Conservation (phyloP, 1,139 yeast genomes). For the Candida mesenterica region DNA sequence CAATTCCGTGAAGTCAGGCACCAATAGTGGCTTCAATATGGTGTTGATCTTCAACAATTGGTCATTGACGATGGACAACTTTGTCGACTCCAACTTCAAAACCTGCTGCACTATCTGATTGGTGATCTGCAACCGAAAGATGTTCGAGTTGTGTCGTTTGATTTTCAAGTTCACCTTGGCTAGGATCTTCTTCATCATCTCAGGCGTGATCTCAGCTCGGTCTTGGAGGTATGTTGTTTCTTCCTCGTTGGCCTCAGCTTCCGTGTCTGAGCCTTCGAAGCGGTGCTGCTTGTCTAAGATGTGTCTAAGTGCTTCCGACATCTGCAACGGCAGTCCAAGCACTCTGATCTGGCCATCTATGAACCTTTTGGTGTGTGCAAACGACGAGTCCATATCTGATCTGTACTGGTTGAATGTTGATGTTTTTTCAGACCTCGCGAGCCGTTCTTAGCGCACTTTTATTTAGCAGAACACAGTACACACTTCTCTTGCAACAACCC, state of each 20-base stretch:
- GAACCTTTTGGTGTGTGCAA: slow-evolving; percentile 30
- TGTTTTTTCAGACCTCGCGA: too few species aligned
- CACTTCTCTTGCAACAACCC: too few species aligned
- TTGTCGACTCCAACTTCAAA: slow-evolving; percentile 31
- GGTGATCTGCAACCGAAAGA: slow-evolving; percentile 31
- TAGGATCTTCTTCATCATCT: slow-evolving; percentile 24
- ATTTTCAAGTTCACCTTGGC: slow-evolving; percentile 28
- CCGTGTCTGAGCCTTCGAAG: slow-evolving; percentile 6
- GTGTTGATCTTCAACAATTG: slow-evolving; percentile 22
- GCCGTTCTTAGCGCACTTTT: too few species aligned
- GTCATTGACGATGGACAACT: slow-evolving; percentile 28
- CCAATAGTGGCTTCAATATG: slow-evolving; percentile 29
- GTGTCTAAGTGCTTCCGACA: slow-evolving; percentile 15
- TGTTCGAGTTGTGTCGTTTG: slow-evolving; percentile 28
- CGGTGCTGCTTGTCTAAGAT: slow-evolving; percentile 15
- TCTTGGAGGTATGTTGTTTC: slow-evolving; percentile 4
- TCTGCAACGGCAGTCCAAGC: slow-evolving; percentile 24
- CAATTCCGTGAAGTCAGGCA: slow-evolving; percentile 23
- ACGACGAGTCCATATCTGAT: slow-evolving; percentile 12
- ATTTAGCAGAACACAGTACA: too few species aligned
- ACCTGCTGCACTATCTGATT: slow-evolving; percentile 39
- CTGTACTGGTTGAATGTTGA: neutral
- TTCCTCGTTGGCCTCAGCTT: slow-evolving; percentile 5
- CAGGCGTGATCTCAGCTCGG: slow-evolving; percentile 14
- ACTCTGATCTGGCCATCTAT: slow-evolving; percentile 28